Conservation (phyloP, 306 rosid genomes). For the Cucumis sativus region DNA sequence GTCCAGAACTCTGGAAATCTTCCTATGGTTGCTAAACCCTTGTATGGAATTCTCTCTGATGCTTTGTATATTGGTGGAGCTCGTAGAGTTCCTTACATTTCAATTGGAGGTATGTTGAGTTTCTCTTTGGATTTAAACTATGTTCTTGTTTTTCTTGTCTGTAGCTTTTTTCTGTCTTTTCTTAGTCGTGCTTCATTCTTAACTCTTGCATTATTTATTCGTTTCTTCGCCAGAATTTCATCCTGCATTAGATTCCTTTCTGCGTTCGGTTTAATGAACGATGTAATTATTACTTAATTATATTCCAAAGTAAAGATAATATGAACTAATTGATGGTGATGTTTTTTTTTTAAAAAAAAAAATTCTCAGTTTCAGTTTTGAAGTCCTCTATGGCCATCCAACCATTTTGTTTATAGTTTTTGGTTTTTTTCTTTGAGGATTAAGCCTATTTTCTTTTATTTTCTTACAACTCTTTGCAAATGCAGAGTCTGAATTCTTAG, state of each 20-base stretch:
- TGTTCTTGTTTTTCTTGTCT: not conserved
- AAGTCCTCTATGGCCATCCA: not conserved
- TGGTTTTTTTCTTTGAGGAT: too few relatives aligned
- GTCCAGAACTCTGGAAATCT: constrained; percentile 58
- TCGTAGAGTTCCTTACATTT: constrained; percentile 69
- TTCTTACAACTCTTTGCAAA: too few relatives aligned
- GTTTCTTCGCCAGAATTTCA: not conserved
- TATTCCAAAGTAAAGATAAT: not conserved
- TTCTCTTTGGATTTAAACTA: not conserved
- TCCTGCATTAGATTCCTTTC: not conserved
- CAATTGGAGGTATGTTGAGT: constrained; percentile 50
- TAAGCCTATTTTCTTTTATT: too few relatives aligned
- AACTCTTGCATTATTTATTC: not conserved
- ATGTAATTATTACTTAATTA: not conserved
- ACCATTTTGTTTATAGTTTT: too few relatives aligned
- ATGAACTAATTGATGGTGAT: not conserved
- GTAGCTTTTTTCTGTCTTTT: not conserved
- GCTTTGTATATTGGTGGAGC: constrained; percentile 58
- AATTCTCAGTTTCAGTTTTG: not conserved
- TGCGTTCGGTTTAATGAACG: not conserved
- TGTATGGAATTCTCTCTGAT: constrained; percentile 75
- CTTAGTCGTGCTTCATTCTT: not conserved
- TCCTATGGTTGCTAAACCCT: constrained; percentile 89
- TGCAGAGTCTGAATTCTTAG: too few relatives aligned
- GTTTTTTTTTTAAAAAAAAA: not conserved